These are phyloP conservation scores for Paraleonurus japonicus DNA, from an alignment of 257 asterid species.

Conservation along the genomic window DNA sequence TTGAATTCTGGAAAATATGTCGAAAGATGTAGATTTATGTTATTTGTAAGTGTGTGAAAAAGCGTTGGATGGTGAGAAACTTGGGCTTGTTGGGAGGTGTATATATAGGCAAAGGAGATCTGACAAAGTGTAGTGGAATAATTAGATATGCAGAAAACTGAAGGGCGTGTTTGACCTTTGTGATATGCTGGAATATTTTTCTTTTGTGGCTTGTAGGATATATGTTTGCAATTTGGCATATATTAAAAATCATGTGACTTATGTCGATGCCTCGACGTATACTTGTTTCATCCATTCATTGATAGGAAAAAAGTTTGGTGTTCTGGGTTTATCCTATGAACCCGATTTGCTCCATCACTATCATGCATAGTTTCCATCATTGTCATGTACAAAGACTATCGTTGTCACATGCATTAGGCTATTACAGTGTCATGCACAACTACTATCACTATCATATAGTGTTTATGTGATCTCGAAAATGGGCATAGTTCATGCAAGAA, in stretches of 20 bases:
- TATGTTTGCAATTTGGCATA: background rate
- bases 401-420: too few relatives aligned
- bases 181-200: conserved; percentile 20
- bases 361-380: too few relatives aligned
- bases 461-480: too few relatives aligned
- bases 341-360: too few relatives aligned
- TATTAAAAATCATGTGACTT: background rate
- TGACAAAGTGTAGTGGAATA: background rate
- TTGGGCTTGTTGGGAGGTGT: background rate
- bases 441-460: too few relatives aligned
- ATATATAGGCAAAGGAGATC: background rate
- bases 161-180: conserved; percentile 3
- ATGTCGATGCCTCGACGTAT: background rate
- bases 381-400: too few relatives aligned
- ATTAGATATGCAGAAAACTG: conserved; percentile 20
- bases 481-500: too few relatives aligned
- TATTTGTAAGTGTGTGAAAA: background rate
- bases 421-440: too few relatives aligned
- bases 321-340: too few relatives aligned
- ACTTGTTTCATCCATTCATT: background rate
- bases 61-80: background rate
- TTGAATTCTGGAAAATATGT: background rate
- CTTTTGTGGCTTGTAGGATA: background rate
- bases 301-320: too few relatives aligned
- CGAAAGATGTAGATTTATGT: background rate